Conservation (phyloP, 768 basidiomycete species). For the Psilocybe subaeruginosa region DNA sequence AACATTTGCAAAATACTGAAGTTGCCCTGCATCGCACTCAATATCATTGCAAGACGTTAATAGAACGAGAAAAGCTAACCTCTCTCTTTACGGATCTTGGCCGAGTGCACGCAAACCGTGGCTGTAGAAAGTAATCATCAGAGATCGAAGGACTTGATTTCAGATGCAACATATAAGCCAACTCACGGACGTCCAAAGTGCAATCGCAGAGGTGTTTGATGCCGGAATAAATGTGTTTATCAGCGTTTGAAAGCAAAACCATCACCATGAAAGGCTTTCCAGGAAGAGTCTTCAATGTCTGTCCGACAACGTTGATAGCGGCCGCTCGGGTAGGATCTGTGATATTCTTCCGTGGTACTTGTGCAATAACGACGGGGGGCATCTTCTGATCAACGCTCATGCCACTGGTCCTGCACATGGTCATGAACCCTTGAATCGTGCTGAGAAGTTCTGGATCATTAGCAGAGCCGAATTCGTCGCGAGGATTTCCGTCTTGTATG, state of each 20-base stretch:
- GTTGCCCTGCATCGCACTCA: constrained; percentile 48
- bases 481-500: constrained; percentile 55
- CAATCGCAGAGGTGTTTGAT: constrained; percentile 76
- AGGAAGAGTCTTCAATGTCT: constrained; percentile 40
- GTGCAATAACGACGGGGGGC: constrained; percentile 42
- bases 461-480: constrained; percentile 62
- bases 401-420: constrained; percentile 67
- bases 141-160: not conserved
- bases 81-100: constrained; percentile 70
- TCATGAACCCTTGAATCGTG: constrained; percentile 51
- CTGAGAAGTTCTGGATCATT: constrained; percentile 57
- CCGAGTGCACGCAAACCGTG: constrained; percentile 75
- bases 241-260: constrained; percentile 67
- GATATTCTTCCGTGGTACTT: constrained; percentile 53
- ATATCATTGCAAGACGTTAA: constrained; percentile 9
- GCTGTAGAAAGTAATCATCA: constrained; percentile 31
- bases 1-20: constrained; percentile 79
- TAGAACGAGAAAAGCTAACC: constrained; percentile 38
- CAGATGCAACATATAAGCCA: not conserved
- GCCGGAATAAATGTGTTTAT: constrained; percentile 78
- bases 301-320: constrained; percentile 51
- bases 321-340: constrained; percentile 55
- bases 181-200: constrained; percentile 56
- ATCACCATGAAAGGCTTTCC: constrained; percentile 60
- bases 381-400: constrained; percentile 48